Conservation (phyloP, 306 rosid genomes). For the Dryas drummondii region DNA sequence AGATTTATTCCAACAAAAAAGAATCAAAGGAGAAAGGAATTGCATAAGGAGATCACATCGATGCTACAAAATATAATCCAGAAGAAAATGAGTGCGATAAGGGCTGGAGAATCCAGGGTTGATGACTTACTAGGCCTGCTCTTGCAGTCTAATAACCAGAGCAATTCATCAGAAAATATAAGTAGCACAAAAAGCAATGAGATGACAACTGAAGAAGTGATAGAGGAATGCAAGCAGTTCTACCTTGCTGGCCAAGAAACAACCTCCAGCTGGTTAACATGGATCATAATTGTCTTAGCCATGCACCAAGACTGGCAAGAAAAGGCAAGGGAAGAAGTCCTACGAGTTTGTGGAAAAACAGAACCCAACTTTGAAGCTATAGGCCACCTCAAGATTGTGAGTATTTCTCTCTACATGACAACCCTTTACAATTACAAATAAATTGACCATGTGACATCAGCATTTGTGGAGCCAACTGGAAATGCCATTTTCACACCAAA, state of each 20-base stretch:
- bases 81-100: conserved; percentile 31
- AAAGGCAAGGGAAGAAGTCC: conserved; percentile 52
- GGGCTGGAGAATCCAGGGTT: conserved; percentile 25
- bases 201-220: conserved; percentile 46
- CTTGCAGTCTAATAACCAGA: conserved; percentile 35
- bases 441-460: too few relatives aligned
- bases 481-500: too few relatives aligned
- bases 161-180: conserved; percentile 12
- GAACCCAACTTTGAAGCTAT: conserved; percentile 41
- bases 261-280: conserved; percentile 42
- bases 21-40: conserved; percentile 41
- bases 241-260: conserved; percentile 59
- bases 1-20: conserved; percentile 51
- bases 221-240: conserved; percentile 55
- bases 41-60: conserved; percentile 40
- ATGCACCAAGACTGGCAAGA: conserved; percentile 57
- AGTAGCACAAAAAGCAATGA: conserved; percentile 11
- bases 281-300: conserved; percentile 49
- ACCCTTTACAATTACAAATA: background rate
- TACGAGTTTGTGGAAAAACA: conserved; percentile 34
- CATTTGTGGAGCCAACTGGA: too few relatives aligned
- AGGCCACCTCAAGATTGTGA: conserved; percentile 44
- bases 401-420: conserved; percentile 6
- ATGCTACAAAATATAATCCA: conserved; percentile 34
- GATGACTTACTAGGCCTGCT: conserved; percentile 48